Evolutionary conservation across 441 rosid genomes (phyloP), one percentile per base, ranked within the genome.

Genomic region (Pelargonium australe): DNA sequence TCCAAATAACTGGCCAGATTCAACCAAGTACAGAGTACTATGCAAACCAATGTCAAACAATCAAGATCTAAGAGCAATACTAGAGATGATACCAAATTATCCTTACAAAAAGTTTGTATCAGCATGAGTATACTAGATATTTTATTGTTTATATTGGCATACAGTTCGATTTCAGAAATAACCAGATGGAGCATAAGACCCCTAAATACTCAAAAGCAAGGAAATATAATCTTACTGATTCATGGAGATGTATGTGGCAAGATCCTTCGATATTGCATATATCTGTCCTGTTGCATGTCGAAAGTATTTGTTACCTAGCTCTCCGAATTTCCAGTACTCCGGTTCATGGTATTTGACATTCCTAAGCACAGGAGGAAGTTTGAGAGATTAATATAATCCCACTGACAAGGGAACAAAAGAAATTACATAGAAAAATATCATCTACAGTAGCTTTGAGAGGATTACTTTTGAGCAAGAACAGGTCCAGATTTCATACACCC

Each of bases 211-310:
- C 4, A 13, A 12, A 19, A 51, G 57, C 57, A 12, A 12, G 57
- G 19, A 13, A 51, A 13, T 51, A 13, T 5, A 51, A 51, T 51
- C 57, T 51, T 51, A 51, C 57, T 51, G 57, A 5, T 51, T 51
- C 17, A 16, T 51, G 57, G n/a, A n/a, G 57, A 51, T 51, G 57
- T 51, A 51, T 51, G 57, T 51, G 17, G 57, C 57, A 51, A 51
- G 57, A 13, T 51, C 57, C 57, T 51, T 51, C 14, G 57, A 51
- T 51, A 51, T 51, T 51, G 57, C 57, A 51, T 51, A 51, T 51
- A 51, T 51, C 57, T 51, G 57, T 51, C 57, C 57, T 51, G 57
- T 51, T 51, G 57, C 57, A 51, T 51, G 57, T n/a, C 57, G 57
- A 16, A 51, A 51, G 57, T 51, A 51, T 13, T 51, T 51, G 57